Conservation (phyloP, 768 basidiomycete genomes). For the Kockovaella imperatae region DNA sequence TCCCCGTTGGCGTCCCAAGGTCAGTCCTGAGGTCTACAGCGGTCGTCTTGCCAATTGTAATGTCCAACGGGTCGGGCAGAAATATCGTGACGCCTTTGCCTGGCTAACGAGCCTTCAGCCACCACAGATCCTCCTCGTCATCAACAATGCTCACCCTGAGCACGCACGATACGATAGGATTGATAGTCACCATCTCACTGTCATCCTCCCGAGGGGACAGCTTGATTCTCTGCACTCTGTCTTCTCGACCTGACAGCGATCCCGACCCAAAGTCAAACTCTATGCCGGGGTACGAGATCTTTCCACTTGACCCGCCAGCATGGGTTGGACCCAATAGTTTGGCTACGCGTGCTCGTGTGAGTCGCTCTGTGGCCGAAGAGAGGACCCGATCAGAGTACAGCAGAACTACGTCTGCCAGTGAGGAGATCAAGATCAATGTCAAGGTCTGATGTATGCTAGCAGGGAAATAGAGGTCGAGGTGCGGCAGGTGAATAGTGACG, state of each 20-base stretch:
- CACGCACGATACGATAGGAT: constrained; percentile 6
- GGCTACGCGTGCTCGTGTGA: constrained; percentile 23
- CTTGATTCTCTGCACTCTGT: constrained; percentile 14
- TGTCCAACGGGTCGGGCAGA: constrained; percentile 50
- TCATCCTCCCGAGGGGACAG: constrained; percentile 15
- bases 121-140: no score
- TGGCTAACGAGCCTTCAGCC: constrained; percentile 12
- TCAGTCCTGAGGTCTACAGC: constrained; percentile 73
- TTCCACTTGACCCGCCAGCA: constrained; percentile 7
- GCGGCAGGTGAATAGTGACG: constrained; percentile 26
- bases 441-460: constrained; percentile 26
- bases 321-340: constrained; percentile 39
- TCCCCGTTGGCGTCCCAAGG: constrained; percentile 66
- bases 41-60: constrained; percentile 66
- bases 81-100: constrained; percentile 25
- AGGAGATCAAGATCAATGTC: constrained; percentile 14
- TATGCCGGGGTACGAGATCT: constrained; percentile 42
- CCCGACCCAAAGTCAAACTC: constrained; percentile 21
- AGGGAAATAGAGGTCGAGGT: constrained; percentile 33
- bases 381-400: no score
- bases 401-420: no score
- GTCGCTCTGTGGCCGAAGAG: constrained; percentile 2
- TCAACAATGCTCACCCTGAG: constrained; percentile 8
- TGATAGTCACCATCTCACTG: not conserved
- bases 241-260: constrained; percentile 21